Evolutionary conservation across 208 protist species (phyloP).

Genomic region (Acanthamoeba sp.): DNA sequence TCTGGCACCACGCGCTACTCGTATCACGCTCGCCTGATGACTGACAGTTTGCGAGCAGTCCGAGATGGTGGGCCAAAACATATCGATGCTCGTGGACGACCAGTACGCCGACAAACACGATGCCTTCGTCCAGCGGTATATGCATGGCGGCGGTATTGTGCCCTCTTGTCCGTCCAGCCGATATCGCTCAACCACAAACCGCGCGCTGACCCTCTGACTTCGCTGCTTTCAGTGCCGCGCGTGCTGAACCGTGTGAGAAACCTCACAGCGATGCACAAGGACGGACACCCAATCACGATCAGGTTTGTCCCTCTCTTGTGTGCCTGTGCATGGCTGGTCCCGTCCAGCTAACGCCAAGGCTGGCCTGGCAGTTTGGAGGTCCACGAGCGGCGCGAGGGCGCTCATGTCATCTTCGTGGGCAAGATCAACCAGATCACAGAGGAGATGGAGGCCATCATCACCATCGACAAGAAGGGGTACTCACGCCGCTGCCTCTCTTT

Average conservation of each 20-base stretch:
- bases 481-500: neutral
- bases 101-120: constrained; percentile 5
- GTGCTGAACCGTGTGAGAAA: constrained; percentile 69
- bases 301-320: neutral
- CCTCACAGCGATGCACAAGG: constrained; percentile 39
- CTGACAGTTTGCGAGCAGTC: neutral
- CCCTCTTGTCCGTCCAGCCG: neutral
- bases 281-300: constrained; percentile 55
- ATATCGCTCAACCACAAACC: neutral
- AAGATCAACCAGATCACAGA: constrained; percentile 76
- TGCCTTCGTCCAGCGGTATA: constrained; percentile 43
- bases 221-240: neutral
- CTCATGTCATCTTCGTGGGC: constrained; percentile 22
- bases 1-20: neutral
- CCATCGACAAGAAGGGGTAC: constrained; percentile 72
- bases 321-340: neutral
- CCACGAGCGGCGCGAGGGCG: constrained; percentile 40
- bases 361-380: constrained; percentile 58
- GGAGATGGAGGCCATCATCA: constrained; percentile 72
- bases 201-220: neutral
- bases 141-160: constrained; percentile 33
- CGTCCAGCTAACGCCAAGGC: neutral
- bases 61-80: constrained; percentile 55
- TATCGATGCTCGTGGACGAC: neutral
- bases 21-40: neutral